A percentile compares a stretch with the other conserved stretches of the same genome.
These are phyloP conservation scores for Dactylonectria estremocensis DNA, from an alignment of 2,329 filamentous ascomycete species.

Conservation along the genomic window DNA sequence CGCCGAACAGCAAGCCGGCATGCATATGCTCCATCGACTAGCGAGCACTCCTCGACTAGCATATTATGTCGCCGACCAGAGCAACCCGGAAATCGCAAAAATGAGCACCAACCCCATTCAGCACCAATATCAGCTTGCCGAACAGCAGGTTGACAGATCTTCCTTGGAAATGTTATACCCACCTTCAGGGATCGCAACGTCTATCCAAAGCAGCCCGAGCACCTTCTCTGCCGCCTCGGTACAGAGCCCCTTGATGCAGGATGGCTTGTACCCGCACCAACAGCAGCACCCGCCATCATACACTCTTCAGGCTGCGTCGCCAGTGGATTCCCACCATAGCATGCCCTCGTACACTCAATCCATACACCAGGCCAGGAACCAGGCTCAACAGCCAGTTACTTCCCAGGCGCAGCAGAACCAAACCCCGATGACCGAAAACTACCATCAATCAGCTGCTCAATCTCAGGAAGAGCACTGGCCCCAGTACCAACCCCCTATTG, in stretches of 20 bases:
- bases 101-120: slow-evolving; percentile 69
- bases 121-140: slow-evolving; percentile 67
- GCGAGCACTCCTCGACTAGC: slow-evolving; percentile 62
- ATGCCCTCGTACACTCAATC: slow-evolving; percentile 62
- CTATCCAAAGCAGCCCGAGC: slow-evolving; percentile 72
- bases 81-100: slow-evolving; percentile 73
- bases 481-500: slow-evolving; percentile 71
- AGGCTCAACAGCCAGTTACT: slow-evolving; percentile 53
- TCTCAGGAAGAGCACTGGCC: slow-evolving; percentile 68
- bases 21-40: slow-evolving; percentile 66
- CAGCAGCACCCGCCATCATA: slow-evolving; percentile 64
- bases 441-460: slow-evolving; percentile 57
- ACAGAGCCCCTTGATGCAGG: slow-evolving; percentile 68
- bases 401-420: slow-evolving; percentile 52
- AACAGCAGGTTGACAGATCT: slow-evolving; percentile 63
- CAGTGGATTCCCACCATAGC: slow-evolving; percentile 60
- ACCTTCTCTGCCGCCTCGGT: slow-evolving; percentile 71
- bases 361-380: slow-evolving; percentile 56
- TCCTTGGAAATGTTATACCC: slow-evolving; percentile 67
- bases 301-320: slow-evolving; percentile 63
- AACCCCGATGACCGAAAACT: slow-evolving; percentile 49
- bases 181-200: slow-evolving; percentile 62
- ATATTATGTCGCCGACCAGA: slow-evolving; percentile 74
- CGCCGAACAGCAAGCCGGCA: slow-evolving; percentile 61
- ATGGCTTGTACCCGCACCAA: slow-evolving; percentile 72